Percentiles rank a stretch among this genome's conserved stretches.
These are phyloP conservation scores for Penicillium egyptiacum DNA, from an alignment of 495 filamentous ascomycete species.

Conservation along the genomic window DNA sequence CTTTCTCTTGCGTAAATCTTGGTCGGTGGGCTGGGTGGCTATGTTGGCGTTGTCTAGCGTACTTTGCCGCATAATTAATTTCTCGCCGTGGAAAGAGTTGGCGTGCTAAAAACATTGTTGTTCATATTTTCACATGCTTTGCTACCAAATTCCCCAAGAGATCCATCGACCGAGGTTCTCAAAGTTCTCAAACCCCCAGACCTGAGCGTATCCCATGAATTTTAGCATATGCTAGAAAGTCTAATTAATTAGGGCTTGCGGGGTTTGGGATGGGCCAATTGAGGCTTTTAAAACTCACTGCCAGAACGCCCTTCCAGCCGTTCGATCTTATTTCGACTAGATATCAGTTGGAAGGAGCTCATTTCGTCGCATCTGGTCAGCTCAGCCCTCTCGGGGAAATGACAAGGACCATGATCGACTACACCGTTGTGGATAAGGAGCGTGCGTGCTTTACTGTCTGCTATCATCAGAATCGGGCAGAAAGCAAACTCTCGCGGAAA, in stretches of 20 bases:
- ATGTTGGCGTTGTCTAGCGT: slow-evolving; percentile 1
- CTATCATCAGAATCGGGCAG: too few species aligned
- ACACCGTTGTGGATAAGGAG: too few species aligned
- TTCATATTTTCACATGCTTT: slow-evolving; percentile 1
- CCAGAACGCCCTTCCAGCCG: background rate
- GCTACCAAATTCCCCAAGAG: background rate
- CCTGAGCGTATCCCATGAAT: background rate
- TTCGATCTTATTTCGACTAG: slow-evolving; percentile 3
- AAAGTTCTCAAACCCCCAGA: background rate
- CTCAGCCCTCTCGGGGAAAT: background rate
- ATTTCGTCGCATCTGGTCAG: background rate
- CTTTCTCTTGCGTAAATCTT: background rate
- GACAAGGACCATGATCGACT: background rate
- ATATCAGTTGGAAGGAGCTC: background rate
- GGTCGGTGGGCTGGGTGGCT: background rate
- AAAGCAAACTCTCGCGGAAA: too few species aligned
- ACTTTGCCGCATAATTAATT: background rate
- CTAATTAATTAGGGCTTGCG: slow-evolving; percentile 4
- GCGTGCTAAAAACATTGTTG: slow-evolving; percentile 3
- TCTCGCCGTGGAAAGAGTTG: slow-evolving; percentile 1
- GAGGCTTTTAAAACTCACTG: background rate
- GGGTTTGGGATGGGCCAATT: background rate
- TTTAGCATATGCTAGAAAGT: background rate
- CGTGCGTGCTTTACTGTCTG: too few species aligned
- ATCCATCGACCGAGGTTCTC: slow-evolving; percentile 1